Evolutionary conservation across 2,329 filamentous ascomycete genomes (phyloP), one percentile per base, ranked within the genome.

Genomic region (Dendrostoma leiphaemia): DNA sequence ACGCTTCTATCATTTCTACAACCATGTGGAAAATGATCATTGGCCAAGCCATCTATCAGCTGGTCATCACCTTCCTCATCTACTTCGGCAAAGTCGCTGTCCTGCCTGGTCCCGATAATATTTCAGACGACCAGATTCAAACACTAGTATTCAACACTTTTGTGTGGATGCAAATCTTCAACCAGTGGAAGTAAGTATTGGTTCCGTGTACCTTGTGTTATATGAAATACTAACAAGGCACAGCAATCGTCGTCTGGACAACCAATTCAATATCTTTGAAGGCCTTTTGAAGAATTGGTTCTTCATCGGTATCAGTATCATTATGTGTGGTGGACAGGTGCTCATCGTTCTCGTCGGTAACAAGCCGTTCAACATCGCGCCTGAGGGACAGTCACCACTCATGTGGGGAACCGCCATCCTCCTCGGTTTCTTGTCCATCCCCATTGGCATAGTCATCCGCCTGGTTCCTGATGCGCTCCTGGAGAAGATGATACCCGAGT

Each of bases 11-110:
- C 58, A 94, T 97, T 63, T 95, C 91, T 1, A 77, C 88, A 31
- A 92, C 88, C 17, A 97, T 97, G 93, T 96, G 93, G 93, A 97
- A 97, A 79, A 97, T 97, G 93, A 97, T 97, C 59, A 81, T 96
- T 41, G 93, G 92, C 2, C 91, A 97, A 70, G 85, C 91, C 2
- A 79, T 96, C 54, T 97, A 94, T 70, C 92, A 97, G 70, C 83
- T 97, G 4, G 83, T 86, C 21, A 81, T 85, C 46, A 84, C 91
- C 0, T 88, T 97, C 61, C 78, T 93, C 58, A 80, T 97, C 23
- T 92, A 92, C 74, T 97, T 69, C 53, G 65, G 65, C 46, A 61
- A 63, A 12, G 60, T 57, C 34, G 48, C 59, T n/a, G 59, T 71
- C 9, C 65, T 65, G 37, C 74, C 74, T 28, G 62, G 66, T 0